These are phyloP conservation scores for Plasmodium berghei DNA, from an alignment of 169 alveolate genomes.

Conservation along the genomic window DNA sequence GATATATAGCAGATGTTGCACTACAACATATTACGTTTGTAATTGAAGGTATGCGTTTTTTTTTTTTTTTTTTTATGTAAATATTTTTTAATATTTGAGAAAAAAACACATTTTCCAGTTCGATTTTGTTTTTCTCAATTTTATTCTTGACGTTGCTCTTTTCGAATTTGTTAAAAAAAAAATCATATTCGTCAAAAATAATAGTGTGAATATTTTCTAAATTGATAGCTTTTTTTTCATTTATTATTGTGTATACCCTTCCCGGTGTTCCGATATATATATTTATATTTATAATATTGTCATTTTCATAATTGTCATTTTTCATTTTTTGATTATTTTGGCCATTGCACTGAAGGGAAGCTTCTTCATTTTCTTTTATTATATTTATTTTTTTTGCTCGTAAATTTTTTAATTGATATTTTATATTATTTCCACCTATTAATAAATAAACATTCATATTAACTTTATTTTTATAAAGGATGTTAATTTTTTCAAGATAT, in stretches of 20 bases:
- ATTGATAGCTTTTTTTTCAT: slow-evolving; percentile 43
- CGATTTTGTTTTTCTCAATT: neutral
- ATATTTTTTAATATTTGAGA: slow-evolving; percentile 38
- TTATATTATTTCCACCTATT: slow-evolving; percentile 67
- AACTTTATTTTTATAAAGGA: slow-evolving; percentile 15
- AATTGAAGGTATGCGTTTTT: neutral
- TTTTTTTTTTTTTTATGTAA: slow-evolving; percentile 2
- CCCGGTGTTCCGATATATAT: slow-evolving; percentile 66
- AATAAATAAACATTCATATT: slow-evolving; percentile 36
- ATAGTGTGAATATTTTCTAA: slow-evolving; percentile 23
- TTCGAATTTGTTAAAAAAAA: slow-evolving; percentile 4
- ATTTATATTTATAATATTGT: neutral
- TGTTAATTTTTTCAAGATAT: slow-evolving; percentile 18
- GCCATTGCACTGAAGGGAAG: neutral
- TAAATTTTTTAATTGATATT: slow-evolving; percentile 52
- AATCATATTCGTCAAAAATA: slow-evolving; percentile 57
- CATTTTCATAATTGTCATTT: neutral
- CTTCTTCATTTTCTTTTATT: neutral
- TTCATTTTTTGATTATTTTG: neutral
- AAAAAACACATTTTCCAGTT: slow-evolving; percentile 39
- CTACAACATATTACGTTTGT: slow-evolving; percentile 68
- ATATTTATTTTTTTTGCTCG: neutral
- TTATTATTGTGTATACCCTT: slow-evolving; percentile 20
- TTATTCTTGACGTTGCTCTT: neutral
- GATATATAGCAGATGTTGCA: slow-evolving; percentile 45